phyloP scores from a whole-genome alignment of 2,329 filamentous ascomycete species.

The Tolypocladium inflatum region DNA sequence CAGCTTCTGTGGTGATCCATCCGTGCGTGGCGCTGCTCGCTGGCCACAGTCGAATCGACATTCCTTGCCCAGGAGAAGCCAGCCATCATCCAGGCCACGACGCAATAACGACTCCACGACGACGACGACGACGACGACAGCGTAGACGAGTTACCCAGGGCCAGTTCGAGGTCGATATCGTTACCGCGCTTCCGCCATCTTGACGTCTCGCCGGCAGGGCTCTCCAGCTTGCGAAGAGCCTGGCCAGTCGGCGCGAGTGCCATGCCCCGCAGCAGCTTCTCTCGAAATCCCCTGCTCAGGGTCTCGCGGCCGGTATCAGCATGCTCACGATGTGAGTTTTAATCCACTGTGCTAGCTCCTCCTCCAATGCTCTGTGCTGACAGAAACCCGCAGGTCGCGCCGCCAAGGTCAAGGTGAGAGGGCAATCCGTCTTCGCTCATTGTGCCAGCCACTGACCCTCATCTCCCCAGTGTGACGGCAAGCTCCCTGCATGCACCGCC shows the following conservation, averaged over 20 bases:
- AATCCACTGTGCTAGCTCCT: not conserved
- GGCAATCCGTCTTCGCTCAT: not conserved
- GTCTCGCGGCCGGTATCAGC: conserved; percentile 74
- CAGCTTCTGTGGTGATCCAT: not conserved
- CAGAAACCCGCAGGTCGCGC: conserved; percentile 48
- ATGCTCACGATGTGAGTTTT: conserved; percentile 59
- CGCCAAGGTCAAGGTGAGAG: conserved; percentile 76
- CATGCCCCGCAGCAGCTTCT: conserved; percentile 39
- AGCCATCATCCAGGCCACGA: not conserved
- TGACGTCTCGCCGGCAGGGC: not conserved
- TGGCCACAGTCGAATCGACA: not conserved
- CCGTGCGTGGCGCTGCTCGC: not conserved
- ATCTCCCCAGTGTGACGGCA: conserved; percentile 71
- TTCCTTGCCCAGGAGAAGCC: not conserved
- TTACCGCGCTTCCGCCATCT: not conserved
- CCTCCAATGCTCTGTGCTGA: not conserved
- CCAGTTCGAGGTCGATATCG: not conserved
- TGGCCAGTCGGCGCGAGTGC: conserved; percentile 5
- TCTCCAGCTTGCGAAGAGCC: not conserved
- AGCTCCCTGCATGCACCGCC: conserved; percentile 87
- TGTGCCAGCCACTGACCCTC: not conserved
- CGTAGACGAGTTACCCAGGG: not conserved
- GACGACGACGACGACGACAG: not conserved
- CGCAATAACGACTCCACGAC: not conserved
- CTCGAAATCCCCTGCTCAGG: conserved; percentile 51